Base-by-base conservation (phyloP, 2,329 filamentous ascomycete species). In the Colletotrichum simmondsii region DNA sequence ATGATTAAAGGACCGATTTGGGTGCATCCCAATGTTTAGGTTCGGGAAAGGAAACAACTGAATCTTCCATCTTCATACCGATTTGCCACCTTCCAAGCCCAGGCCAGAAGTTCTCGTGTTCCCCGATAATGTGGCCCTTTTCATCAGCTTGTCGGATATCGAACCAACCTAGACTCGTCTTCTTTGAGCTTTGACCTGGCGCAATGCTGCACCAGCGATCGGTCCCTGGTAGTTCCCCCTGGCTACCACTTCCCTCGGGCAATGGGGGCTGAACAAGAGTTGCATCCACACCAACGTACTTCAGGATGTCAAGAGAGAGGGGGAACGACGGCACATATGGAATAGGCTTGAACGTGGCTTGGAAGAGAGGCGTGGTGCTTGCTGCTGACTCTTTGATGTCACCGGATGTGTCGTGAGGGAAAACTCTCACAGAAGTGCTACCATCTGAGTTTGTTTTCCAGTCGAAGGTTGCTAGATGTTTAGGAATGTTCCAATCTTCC, bases 401-500 rank as follows among this genome's bases (percentile, higher is more conserved):
- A 26, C 67, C 74, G 2, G 73, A 72, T 1, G 77, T 81, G 76
- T 87, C 85, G 72, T 85, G 79, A 2, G 86, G 86, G 75, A 81
- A 86, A 35, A 89, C 85, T 52, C 84, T 80, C 71, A 88, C 82
- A 8, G 77, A 79, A 22, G 80, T 82, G 35, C 81, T 79, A 37
- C 81, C 81, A 71, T 83, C 78, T 6, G 80, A 71, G 42, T 80
- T 74, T 22, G 81, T 76, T 16, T 79, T 78, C 83, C 86, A 90
- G 16, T 83, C 82, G 76, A 90, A 90, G 12, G 80, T 80, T 46
- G 88, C 88, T 16, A 89, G 83, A 68, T 89, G 87, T 75, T 90
- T 90, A 14, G 88, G 87, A 35, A 88, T 85, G 75, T 88, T 89
- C 87, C 87, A 90, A 73, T 89, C 86, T 87, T 57, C 16, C 3